A percentile compares a stretch with the other conserved stretches of the same genome.
phyloP scores from a whole-genome alignment of 306 rosid species.

The Cucumis melo region DNA sequence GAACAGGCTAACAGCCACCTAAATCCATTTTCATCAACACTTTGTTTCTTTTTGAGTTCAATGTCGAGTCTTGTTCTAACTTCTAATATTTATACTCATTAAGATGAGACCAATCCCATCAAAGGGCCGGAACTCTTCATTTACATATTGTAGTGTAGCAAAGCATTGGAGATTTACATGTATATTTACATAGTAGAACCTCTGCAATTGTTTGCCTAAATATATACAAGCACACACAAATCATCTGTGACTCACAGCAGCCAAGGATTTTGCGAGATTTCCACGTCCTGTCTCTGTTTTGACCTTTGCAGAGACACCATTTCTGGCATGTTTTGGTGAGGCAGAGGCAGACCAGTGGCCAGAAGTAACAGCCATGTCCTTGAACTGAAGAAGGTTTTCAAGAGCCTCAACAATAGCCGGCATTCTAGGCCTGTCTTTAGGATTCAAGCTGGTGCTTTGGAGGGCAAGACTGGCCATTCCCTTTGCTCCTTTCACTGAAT shows the following conservation, averaged over 20 bases:
- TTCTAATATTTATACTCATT: neutral
- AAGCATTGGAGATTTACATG: neutral
- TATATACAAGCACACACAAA: neutral
- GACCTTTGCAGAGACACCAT: constrained; percentile 36
- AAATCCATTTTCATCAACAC: neutral
- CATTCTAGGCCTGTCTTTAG: constrained; percentile 90
- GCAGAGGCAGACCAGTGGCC: constrained; percentile 69
- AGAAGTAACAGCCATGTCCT: constrained; percentile 80
- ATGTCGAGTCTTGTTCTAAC: neutral
- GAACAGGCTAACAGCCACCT: neutral
- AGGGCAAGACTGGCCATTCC: constrained; percentile 57
- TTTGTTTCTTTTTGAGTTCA: neutral
- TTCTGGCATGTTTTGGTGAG: constrained; percentile 38
- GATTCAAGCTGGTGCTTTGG: constrained; percentile 60
- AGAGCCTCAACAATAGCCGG: constrained; percentile 59
- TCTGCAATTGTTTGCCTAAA: neutral
- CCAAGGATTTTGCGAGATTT: constrained; percentile 28
- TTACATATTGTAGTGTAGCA: neutral
- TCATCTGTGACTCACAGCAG: constrained; percentile 18
- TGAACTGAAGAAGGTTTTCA: constrained; percentile 47
- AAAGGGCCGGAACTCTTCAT: neutral
- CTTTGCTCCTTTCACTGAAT: constrained; percentile 77
- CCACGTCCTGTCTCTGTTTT: constrained; percentile 32
- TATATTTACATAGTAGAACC: constrained; percentile 2
- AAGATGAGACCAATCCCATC: constrained; percentile 4